Percentiles rank a stretch among this genome's conserved stretches.
Conservation (phyloP, 805 yeast species). For the Candida michaelii region DNA sequence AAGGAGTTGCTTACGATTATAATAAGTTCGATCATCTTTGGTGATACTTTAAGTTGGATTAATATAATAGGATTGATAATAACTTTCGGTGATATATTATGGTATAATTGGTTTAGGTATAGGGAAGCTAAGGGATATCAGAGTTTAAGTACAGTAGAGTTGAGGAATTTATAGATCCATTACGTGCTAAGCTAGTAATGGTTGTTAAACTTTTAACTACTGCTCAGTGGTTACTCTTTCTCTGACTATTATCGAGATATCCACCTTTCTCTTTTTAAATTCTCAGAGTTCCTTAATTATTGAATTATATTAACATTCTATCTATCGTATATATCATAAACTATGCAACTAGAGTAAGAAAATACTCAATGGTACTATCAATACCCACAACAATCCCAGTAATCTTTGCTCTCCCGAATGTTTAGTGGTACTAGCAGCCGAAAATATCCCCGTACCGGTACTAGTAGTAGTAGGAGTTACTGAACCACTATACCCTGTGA, state of each 20-base stretch:
- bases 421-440: slow-evolving; percentile 14
- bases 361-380: neutral
- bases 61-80: slow-evolving; percentile 74
- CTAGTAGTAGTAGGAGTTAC: neutral
- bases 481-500: slow-evolving; percentile 19
- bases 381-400: slow-evolving; percentile 1
- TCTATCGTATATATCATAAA: neutral
- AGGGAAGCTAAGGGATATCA: slow-evolving; percentile 7
- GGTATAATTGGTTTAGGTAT: slow-evolving; percentile 74
- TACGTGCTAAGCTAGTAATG: too few species aligned
- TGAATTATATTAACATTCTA: neutral
- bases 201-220: too few species aligned
- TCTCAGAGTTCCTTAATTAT: too few species aligned
- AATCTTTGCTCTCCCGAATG: neutral
- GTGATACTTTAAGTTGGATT: slow-evolving; percentile 64
- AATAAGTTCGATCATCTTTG: slow-evolving; percentile 64
- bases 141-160: neutral
- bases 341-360: neutral
- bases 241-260: too few species aligned
- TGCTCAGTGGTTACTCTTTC: too few species aligned
- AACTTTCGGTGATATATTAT: slow-evolving; percentile 74
- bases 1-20: slow-evolving; percentile 87
- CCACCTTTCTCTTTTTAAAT: too few species aligned
- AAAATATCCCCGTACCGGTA: slow-evolving; percentile 3
- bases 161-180: slow-evolving; percentile 7